A percentile compares a stretch with the other conserved stretches of the same genome.
phyloP scores from a whole-genome alignment of 768 basidiomycete species.

The Termitomyces sp. region DNA sequence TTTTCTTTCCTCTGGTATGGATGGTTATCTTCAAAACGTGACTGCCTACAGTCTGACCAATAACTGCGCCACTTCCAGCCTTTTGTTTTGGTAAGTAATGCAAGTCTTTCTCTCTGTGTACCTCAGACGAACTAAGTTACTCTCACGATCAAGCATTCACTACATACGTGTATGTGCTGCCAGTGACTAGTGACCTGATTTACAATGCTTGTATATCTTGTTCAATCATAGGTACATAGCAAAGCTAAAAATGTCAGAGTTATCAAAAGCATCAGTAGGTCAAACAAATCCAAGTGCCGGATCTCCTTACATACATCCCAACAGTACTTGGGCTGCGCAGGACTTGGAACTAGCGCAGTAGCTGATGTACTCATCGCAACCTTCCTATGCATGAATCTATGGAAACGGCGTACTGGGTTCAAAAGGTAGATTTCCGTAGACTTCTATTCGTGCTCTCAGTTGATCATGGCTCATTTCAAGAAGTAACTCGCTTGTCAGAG shows the following conservation, averaged over 20 bases:
- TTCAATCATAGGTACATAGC: background rate
- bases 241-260: background rate
- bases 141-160: background rate
- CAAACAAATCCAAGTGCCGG: background rate
- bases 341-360: background rate
- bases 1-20: background rate
- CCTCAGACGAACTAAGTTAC: background rate
- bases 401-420: no score
- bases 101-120: background rate
- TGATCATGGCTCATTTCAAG: background rate
- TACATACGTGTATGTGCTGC: background rate
- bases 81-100: background rate
- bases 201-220: background rate
- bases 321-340: background rate
- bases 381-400: no score
- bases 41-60: background rate
- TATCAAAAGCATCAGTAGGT: background rate
- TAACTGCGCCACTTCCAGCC: background rate
- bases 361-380: background rate
- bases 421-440: background rate
- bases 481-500: background rate
- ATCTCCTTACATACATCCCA: background rate
- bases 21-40: background rate
- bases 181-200: no score
- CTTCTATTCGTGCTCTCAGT: background rate